Conservation (phyloP, 2,329 filamentous ascomycete genomes). For the Colletotrichum lini region DNA sequence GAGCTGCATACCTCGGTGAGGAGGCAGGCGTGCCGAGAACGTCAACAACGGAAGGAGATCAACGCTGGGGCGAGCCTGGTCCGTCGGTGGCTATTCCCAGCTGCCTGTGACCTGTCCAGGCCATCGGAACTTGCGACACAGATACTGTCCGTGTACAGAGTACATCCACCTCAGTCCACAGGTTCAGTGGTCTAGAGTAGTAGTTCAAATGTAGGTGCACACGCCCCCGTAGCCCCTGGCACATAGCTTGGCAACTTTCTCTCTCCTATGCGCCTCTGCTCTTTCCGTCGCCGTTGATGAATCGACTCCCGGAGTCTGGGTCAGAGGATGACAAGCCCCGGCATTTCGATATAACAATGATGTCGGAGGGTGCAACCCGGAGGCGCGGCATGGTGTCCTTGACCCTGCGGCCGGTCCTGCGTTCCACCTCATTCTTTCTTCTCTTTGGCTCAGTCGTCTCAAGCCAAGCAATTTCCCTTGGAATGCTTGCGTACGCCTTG, state of each 20-base stretch:
- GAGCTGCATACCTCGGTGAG: not conserved
- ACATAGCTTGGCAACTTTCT: not conserved
- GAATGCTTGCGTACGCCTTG: slow-evolving; percentile 39
- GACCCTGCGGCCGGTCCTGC: slow-evolving; percentile 36
- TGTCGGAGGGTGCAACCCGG: slow-evolving; percentile 8
- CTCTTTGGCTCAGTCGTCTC: slow-evolving; percentile 14
- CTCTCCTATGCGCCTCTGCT: not conserved
- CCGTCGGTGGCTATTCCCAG: not conserved
- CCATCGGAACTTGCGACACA: too few relatives aligned
- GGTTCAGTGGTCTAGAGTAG: too few relatives aligned
- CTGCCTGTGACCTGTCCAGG: not conserved
- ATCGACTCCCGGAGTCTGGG: not conserved
- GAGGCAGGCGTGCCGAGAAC: not conserved
- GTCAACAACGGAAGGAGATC: not conserved
- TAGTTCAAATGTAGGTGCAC: not conserved
- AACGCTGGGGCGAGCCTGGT: not conserved
- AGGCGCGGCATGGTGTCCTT: slow-evolving; percentile 19
- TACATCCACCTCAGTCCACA: not conserved
- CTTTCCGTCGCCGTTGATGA: not conserved
- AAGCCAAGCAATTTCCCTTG: slow-evolving; percentile 28
- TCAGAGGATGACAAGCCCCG: slow-evolving; percentile 1
- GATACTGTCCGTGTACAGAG: not conserved
- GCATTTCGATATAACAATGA: slow-evolving; percentile 9
- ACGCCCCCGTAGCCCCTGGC: not conserved
- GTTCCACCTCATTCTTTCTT: slow-evolving; percentile 22